These are phyloP conservation scores for Candida nemodendra DNA, from an alignment of 805 yeast genomes.

Conservation along the genomic window DNA sequence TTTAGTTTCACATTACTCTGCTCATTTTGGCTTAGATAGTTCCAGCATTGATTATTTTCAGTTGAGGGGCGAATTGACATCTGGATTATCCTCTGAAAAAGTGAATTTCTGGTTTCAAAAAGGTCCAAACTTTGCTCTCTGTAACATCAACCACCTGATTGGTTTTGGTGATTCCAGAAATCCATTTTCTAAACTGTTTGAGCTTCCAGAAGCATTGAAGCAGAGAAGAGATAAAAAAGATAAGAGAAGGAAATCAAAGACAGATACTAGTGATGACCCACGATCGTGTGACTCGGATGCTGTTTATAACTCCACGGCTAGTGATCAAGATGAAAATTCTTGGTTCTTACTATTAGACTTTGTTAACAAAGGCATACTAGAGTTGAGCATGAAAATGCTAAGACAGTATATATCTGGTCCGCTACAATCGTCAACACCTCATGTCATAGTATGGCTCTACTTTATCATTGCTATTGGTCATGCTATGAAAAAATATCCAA, in stretches of 20 bases:
- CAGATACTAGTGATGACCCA: conserved; percentile 16
- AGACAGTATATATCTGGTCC: conserved; percentile 71
- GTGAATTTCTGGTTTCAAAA: conserved; percentile 74
- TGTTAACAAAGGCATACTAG: conserved; percentile 62
- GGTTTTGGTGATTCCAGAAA: conserved; percentile 77
- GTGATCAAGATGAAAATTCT: conserved; percentile 33
- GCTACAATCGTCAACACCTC: conserved; percentile 65
- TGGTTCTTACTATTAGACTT: conserved; percentile 60
- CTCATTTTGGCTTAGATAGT: conserved; percentile 66
- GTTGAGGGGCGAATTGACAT: conserved; percentile 38
- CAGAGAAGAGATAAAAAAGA: conserved; percentile 74
- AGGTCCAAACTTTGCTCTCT: conserved; percentile 71
- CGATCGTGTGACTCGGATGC: conserved; percentile 22
- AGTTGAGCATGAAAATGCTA: conserved; percentile 66
- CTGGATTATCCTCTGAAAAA: conserved; percentile 40
- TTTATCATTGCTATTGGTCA: conserved; percentile 65
- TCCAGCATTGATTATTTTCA: conserved; percentile 64
- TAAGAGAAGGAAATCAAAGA: conserved; percentile 46
- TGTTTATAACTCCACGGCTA: conserved; percentile 26
- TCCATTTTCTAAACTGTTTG: conserved; percentile 75
- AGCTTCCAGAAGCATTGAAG: conserved; percentile 66
- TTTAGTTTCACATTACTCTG: conserved; percentile 61
- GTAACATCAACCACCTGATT: conserved; percentile 69
- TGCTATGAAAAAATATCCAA: conserved; percentile 46
- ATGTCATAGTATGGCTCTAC: conserved; percentile 74